Evolutionary conservation across 2,329 filamentous ascomycete genomes (phyloP).

Genomic region (Leptosphaerulina australis): DNA sequence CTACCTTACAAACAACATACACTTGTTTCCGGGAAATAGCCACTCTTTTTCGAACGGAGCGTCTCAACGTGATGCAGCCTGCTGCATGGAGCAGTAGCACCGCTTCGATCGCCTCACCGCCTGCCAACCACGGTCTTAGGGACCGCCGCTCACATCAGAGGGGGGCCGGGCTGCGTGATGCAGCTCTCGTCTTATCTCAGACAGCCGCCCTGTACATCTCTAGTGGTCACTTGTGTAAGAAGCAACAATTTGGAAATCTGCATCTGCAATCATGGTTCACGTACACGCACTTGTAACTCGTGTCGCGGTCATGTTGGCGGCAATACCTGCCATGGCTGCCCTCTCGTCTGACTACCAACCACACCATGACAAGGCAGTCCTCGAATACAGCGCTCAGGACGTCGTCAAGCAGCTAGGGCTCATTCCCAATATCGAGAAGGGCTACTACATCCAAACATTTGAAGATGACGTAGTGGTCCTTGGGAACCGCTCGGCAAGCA

Average conservation of each 20-base stretch:
- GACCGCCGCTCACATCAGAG: no score
- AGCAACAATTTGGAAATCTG: neutral
- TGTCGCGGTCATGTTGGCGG: neutral
- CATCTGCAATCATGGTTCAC: neutral
- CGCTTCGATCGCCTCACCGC: no score
- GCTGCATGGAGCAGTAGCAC: no score
- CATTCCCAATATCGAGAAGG: constrained; percentile 56
- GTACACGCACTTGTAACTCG: neutral
- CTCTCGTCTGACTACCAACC: neutral
- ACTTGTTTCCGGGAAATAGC: no score
- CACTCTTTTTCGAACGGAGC: no score
- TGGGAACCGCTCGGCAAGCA: constrained; percentile 53
- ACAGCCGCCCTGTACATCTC: no score
- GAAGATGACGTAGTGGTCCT: constrained; percentile 43
- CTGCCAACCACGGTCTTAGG: no score
- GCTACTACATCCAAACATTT: constrained; percentile 58
- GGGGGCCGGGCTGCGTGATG: no score
- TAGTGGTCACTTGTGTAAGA: no score
- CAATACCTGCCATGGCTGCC: neutral
- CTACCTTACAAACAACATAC: no score
- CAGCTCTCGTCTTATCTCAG: no score
- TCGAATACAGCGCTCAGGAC: constrained; percentile 43
- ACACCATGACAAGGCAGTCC: neutral
- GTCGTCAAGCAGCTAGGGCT: constrained; percentile 55
- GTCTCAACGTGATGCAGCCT: no score